Conservation (phyloP, 192 early-diverging fungal species). For the Coemansia sp. region DNA sequence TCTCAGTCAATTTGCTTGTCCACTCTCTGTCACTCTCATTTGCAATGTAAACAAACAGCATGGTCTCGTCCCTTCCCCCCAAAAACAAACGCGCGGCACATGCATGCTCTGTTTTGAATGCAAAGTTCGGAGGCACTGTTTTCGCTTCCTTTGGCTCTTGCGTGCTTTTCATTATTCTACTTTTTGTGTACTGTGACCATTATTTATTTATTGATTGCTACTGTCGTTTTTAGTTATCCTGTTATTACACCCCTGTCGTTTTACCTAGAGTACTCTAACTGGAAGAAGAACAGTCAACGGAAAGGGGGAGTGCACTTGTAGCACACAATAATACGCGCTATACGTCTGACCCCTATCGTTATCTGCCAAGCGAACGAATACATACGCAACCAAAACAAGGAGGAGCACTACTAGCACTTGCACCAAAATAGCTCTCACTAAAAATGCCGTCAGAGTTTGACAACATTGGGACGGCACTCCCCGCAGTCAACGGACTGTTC, state of each 20-base stretch:
- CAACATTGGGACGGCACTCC: conserved; percentile 3
- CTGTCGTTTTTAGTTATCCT: neutral
- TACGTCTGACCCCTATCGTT: too few species aligned
- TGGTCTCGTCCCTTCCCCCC: too few species aligned
- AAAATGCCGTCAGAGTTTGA: conserved; percentile 10
- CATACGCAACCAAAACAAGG: neutral
- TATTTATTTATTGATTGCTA: conserved; percentile 8
- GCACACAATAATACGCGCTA: too few species aligned
- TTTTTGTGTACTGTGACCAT: neutral
- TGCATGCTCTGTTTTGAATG: neutral
- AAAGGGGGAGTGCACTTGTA: too few species aligned
- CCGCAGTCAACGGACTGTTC: conserved; percentile 21
- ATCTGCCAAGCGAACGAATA: too few species aligned
- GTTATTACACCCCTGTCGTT: too few species aligned
- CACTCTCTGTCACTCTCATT: neutral
- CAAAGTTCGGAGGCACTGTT: neutral
- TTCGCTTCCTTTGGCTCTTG: neutral
- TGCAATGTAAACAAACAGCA: too few species aligned
- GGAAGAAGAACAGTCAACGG: neutral
- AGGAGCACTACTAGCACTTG: neutral
- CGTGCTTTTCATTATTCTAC: neutral
- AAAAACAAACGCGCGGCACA: too few species aligned
- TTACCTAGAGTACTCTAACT: neutral
- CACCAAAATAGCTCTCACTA: too few species aligned
- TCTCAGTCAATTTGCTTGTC: too few species aligned